Conservation (phyloP, 169 alveolate species). For the Cyclospora cayetanensis region DNA sequence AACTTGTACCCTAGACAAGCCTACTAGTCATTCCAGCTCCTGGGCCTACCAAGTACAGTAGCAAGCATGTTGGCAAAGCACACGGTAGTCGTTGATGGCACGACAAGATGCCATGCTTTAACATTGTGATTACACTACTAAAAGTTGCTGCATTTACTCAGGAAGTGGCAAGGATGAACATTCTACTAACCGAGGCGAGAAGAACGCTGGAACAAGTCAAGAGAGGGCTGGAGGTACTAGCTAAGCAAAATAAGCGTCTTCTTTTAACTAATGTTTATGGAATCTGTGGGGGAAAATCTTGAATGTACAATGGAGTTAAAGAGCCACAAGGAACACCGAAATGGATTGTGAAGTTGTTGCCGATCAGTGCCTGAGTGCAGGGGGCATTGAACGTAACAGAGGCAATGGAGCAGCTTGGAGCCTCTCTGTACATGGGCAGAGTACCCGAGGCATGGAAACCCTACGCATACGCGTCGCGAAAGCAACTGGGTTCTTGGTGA, state of each 20-base stretch:
- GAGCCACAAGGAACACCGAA: too few relatives aligned
- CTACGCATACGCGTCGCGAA: constrained; percentile 91
- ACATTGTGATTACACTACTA: too few relatives aligned
- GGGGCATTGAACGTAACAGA: constrained; percentile 92
- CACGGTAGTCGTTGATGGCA: background rate
- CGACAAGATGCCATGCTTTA: too few relatives aligned
- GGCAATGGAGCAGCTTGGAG: constrained; percentile 91
- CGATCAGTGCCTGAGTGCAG: constrained; percentile 12
- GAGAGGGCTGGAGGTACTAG: constrained; percentile 89
- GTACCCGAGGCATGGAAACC: constrained; percentile 91
- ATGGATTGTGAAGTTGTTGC: too few relatives aligned
- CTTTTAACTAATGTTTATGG: too few relatives aligned
- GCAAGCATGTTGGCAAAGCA: background rate
- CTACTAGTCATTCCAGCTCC: background rate
- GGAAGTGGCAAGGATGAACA: constrained; percentile 95
- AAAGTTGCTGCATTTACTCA: constrained; percentile 50
- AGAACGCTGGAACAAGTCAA: constrained; percentile 89
- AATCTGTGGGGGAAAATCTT: too few relatives aligned
- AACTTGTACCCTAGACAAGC: background rate
- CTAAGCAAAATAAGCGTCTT: too few relatives aligned
- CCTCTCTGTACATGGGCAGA: constrained; percentile 83
- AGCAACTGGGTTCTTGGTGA: constrained; percentile 91
- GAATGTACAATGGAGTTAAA: too few relatives aligned
- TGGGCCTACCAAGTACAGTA: background rate
- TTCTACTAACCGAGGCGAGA: constrained; percentile 87